Conservation (phyloP, 1,139 yeast genomes). For the Meyerozyma smithsonii region DNA sequence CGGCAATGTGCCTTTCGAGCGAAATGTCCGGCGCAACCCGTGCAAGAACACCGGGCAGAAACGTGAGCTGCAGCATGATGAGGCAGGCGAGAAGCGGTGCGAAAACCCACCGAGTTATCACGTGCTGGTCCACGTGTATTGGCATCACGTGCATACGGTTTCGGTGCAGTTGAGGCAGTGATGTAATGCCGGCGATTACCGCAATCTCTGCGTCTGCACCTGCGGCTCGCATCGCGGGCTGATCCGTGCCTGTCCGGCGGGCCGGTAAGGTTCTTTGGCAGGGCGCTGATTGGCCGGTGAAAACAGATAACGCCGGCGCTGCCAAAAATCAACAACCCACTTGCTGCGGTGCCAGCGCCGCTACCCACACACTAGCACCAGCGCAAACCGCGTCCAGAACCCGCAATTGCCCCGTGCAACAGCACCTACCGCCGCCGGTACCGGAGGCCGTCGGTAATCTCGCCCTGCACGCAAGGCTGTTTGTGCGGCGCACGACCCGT, state of each 20-base stretch:
- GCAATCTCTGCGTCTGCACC: no score
- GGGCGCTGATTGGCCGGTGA: neutral
- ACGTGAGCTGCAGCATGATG: conserved; percentile 15
- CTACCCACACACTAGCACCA: neutral
- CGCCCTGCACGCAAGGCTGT: no score
- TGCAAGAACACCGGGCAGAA: conserved; percentile 80
- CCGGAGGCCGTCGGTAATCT: neutral
- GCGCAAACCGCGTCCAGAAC: neutral
- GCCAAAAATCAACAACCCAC: no score
- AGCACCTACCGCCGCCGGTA: neutral
- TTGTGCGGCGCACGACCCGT: conserved; percentile 1
- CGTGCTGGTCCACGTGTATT: neutral
- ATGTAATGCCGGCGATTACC: no score
- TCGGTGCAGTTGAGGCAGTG: no score
- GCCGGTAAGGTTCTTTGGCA: neutral
- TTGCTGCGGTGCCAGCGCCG: no score
- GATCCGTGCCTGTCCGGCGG: neutral
- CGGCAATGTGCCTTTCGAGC: conserved; percentile 67
- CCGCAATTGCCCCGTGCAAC: neutral
- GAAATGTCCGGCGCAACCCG: conserved; percentile 83
- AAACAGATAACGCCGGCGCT: no score
- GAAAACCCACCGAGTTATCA: neutral
- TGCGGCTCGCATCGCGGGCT: no score
- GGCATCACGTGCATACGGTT: neutral
- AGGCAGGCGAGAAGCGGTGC: neutral